These are phyloP conservation scores for Phytophthora brassicae DNA, from an alignment of 352 stramenopile species.

Conservation along the genomic window DNA sequence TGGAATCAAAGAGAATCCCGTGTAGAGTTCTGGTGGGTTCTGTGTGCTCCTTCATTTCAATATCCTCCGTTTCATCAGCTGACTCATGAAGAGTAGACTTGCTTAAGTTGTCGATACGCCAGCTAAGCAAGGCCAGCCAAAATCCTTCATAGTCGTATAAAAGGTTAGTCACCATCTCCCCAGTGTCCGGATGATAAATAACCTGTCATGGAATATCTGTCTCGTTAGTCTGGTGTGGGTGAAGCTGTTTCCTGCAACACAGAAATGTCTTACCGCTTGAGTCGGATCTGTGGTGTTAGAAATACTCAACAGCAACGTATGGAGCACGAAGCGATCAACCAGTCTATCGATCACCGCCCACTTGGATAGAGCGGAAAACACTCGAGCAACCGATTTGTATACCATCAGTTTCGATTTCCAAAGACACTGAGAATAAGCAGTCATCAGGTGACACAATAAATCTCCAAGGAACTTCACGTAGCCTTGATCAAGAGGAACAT, in stretches of 20 bases:
- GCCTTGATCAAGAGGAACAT: conserved; percentile 37
- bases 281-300: conserved; percentile 61
- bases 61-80: conserved; percentile 10
- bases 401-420: conserved; percentile 63
- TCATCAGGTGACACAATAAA: conserved; percentile 60
- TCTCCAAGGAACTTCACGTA: conserved; percentile 60
- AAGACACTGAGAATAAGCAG: conserved; percentile 59
- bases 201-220: conserved; percentile 17
- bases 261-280: conserved; percentile 33
- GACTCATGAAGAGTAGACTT: background rate
- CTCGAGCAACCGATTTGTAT: conserved; percentile 49
- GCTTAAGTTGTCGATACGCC: conserved; percentile 13
- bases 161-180: conserved; percentile 65
- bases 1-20: conserved; percentile 47
- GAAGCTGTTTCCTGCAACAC: background rate
- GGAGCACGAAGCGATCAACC: conserved; percentile 54
- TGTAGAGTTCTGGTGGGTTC: conserved; percentile 28
- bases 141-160: conserved; percentile 79
- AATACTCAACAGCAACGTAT: conserved; percentile 66
- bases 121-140: conserved; percentile 55
- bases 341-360: conserved; percentile 42
- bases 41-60: conserved; percentile 28
- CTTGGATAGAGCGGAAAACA: conserved; percentile 46
- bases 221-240: background rate
- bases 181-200: conserved; percentile 80